Base-by-base conservation (phyloP, 1,284 basidiomycete species). In the Tilletia walkeri region DNA sequence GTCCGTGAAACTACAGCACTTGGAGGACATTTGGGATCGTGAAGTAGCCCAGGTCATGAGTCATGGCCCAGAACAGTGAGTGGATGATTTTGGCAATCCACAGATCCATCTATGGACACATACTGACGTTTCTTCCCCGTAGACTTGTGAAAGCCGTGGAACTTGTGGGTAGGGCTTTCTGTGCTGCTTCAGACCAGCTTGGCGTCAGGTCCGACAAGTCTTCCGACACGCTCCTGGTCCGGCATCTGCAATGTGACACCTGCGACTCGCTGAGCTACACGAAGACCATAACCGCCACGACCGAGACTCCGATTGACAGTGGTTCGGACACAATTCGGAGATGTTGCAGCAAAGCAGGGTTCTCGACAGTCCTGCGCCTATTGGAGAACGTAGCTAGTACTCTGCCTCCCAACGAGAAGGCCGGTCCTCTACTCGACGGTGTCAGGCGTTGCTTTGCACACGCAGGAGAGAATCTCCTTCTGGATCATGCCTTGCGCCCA, bases 291-390 rank as follows among this genome's bases (percentile, higher is more conserved):
- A 24, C 18, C 54, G 20, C 16, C 12, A 34, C 24, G 5, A 12
- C 18, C 24, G 54, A 56, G 6, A 12, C 20, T 12, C 14, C 20
- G 14, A 56, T 63, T 38, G 59, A 63, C 34, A 41, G 59, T 20
- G 59, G 59, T 38, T 63, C 59, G 4, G 59, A 63, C 36, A 38
- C 16, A 16, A 63, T 63, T 16, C 59, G 59, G 16, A 24, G 59
- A 36, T 63, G 59, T 34, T 63, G 59, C 59, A 63, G 59, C 59
- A 63, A 63, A 41, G 59, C 59, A 10, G 59, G 59, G 6, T 63
- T 16, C 14, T 38, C 36, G 59, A 63, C 59, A 3, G 59, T 63
- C 12, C 59, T 63, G 16, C 59, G 59, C 59, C 36, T 63, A 18
- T 38, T 63, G 30, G 59, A 63, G 59, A 63, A 63, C 59, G 59